Base-by-base conservation (phyloP, 345 rosid species). In the Ceriops zippeliana region DNA sequence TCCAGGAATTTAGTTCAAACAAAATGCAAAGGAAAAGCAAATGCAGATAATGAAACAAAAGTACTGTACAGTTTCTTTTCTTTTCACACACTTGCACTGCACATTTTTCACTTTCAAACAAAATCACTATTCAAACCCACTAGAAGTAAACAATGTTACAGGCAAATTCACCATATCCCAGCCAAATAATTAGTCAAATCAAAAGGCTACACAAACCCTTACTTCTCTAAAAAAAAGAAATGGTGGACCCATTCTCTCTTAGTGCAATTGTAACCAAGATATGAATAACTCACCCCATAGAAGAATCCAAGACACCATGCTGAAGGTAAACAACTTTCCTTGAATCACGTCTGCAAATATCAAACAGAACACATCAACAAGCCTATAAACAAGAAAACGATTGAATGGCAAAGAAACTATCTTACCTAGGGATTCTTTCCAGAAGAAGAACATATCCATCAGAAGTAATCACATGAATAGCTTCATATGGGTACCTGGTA, bases 361-460 rank as follows among this genome's bases (percentile, higher is more conserved):
- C n/a, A 68, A 64, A 68, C 66, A 11, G 52, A 16, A 66, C 13
- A 61, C 58, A 79, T 78, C 76, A 71, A 54, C 63, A 76, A 15
- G 52, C 31, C 52, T 58, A 38, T 31, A 68, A 70, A 57, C 71
- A 46, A 79, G 31, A 27, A 19, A 63, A 65, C 58, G 59, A 61
- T 26, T 66, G 47, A 64, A 35, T 24, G 52, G 68, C 65, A 70
- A 76, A 60, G 54, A 69, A 58, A 68, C 31, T 61, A 30, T 37
- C n/a, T 58, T 82, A 95, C 96, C 98, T 86, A 34, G 99, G 99
- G 68, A 95, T 87, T 77, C 98, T 91, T 84, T 95, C 99, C 85
- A 95, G 71, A 62, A 90, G 90, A 67, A 95, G 89, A 71, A 91
- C 89, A 81, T 95, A 95, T 70, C 99, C 99, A 81, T 95, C 99